Evolutionary conservation across 2,329 filamentous ascomycete genomes (phyloP).

Genomic region (Sporothrix variecibatus): DNA sequence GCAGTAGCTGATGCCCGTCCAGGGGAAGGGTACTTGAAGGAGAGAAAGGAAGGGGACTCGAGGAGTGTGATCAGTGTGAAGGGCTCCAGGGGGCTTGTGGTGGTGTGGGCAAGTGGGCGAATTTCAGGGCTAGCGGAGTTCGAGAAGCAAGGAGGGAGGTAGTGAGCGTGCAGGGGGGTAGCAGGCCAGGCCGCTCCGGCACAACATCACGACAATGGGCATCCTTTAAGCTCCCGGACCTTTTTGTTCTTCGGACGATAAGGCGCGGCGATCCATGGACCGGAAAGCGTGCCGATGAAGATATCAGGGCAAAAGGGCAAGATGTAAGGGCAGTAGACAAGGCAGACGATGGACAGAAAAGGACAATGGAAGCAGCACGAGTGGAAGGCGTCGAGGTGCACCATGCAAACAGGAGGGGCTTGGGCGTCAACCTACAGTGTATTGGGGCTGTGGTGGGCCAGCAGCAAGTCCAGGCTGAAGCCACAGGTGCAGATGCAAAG

Average conservation of each 20-base stretch:
- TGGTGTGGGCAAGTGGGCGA: constrained; percentile 12
- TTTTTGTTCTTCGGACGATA: constrained; percentile 13
- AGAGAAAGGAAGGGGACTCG: background rate
- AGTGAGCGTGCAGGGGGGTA: constrained; percentile 14
- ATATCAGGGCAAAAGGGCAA: background rate
- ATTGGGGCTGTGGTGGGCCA: constrained; percentile 19
- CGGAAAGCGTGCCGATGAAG: background rate
- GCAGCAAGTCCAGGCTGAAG: constrained; percentile 26
- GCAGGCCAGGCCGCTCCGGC: background rate
- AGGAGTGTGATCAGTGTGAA: background rate
- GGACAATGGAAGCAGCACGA: background rate
- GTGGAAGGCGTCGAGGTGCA: background rate
- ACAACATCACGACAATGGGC: constrained; percentile 4
- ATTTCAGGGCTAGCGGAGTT: constrained; percentile 8
- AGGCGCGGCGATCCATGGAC: constrained; percentile 8
- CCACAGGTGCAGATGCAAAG: constrained; percentile 19
- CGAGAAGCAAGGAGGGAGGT: constrained; percentile 7
- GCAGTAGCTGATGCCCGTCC: constrained; percentile 14
- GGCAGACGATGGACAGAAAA: background rate
- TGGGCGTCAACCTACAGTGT: constrained; percentile 17
- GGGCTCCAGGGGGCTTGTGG: background rate
- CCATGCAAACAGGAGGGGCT: constrained; percentile 7
- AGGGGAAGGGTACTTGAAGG: background rate
- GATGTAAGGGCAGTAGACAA: background rate
- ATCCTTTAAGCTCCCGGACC: background rate